Base-by-base conservation (phyloP, 148 eudicot species). In the Camellia lanceoleosa region DNA sequence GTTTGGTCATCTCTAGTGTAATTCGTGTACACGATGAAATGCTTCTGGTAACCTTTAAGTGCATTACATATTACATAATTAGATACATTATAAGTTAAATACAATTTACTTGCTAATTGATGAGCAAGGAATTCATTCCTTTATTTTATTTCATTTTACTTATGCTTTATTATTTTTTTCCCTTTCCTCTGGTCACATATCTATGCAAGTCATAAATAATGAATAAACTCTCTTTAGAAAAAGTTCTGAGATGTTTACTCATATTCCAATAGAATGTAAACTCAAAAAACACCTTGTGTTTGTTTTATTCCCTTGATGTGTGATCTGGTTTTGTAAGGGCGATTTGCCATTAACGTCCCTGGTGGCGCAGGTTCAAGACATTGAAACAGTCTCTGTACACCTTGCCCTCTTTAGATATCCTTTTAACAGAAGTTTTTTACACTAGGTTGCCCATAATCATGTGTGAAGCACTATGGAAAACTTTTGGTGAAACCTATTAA, bases 41-140 rank as follows among this genome's bases (percentile, higher is more conserved):
- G 97, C 97, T 95, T 84, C 88, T 93, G 75, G 91, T 89, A 77
- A 94, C 98, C 41, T 88, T 97, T 95, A 82, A 90, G 93, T 92
- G 60, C 61, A n/a, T 5, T 30, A 30, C 38, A 30, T 1, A 30
- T 30, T 30, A 30, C 38, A 30, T 30, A 30, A 30, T 30, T 30
- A 30, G 38, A 62, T 61, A 4, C 55, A 58, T 58, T n/a, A 3
- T 19, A 30, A 15, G 19, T 74, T 38, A 47, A 74, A 59, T 58
- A 13, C 20, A 43, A 58, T 67, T 43, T 18, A 13, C 63, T 30
- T 30, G 1, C 38, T 30, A 1, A 30, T 30, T 30, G 38, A 30
- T 1, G 38, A 30, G 38, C 38, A 30, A 30, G 1, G 38, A 30
- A 30, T 30, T 30, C 38, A 30, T 30, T 30, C 38, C 38, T 1